Percentiles rank a stretch among this genome's conserved stretches.
These are phyloP conservation scores for Trichophaea hybrida DNA, from an alignment of 2,329 filamentous ascomycete genomes.

Conservation along the genomic window DNA sequence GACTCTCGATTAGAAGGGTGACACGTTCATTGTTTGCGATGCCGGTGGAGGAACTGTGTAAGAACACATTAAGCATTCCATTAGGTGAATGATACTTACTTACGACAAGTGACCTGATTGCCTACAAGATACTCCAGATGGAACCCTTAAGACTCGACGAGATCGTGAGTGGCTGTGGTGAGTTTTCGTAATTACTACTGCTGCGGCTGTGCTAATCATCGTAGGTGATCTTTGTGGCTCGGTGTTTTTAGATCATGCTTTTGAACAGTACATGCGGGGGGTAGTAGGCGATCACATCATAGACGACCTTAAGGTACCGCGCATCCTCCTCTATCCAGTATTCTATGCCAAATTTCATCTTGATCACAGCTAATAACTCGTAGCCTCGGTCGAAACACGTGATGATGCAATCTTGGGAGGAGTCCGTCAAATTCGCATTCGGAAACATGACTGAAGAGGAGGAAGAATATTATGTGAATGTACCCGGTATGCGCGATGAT, in stretches of 20 bases:
- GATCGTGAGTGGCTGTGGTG: not conserved
- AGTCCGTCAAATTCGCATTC: not conserved
- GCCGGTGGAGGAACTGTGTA: conserved; percentile 20
- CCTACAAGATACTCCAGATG: not conserved
- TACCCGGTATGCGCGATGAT: no score
- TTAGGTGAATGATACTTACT: not conserved
- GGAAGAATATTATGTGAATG: no score
- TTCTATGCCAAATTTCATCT: no score
- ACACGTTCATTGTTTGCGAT: conserved; percentile 22
- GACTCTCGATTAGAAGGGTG: conserved; percentile 7
- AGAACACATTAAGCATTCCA: not conserved
- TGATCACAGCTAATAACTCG: no score
- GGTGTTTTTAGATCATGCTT: not conserved
- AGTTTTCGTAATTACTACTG: not conserved
- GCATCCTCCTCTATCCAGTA: no score
- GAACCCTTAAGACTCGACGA: not conserved
- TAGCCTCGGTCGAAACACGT: not conserved
- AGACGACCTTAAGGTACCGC: conserved; percentile 48
- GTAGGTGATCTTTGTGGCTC: not conserved
- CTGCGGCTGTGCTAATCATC: not conserved
- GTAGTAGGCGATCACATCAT: conserved; percentile 36
- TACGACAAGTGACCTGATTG: not conserved
- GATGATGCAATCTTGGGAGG: conserved; percentile 6
- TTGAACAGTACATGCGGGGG: conserved; percentile 2
- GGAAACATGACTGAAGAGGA: no score